Conservation (phyloP, 2,329 filamentous ascomycete species). For the Fusarium scirpi region DNA sequence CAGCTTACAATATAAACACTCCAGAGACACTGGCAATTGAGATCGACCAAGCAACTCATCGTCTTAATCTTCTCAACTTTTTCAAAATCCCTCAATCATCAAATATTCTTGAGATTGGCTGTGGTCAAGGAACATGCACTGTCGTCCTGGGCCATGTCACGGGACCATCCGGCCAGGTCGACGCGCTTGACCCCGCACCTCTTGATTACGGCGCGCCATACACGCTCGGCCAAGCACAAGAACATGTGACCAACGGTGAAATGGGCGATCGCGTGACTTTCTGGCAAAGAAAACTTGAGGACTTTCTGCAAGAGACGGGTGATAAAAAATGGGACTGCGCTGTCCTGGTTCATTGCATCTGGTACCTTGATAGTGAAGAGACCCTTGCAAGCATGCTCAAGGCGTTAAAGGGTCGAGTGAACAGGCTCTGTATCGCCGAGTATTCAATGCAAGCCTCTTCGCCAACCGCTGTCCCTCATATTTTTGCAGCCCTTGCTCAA, state of each 20-base stretch:
- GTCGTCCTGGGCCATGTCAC: constrained; percentile 5
- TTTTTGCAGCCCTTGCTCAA: constrained; percentile 5
- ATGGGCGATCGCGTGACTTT: not conserved
- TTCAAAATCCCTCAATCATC: not conserved
- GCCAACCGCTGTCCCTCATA: constrained; percentile 1
- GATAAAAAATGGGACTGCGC: constrained; percentile 11
- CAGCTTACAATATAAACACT: constrained; percentile 4
- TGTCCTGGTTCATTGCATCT: constrained; percentile 12
- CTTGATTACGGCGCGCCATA: constrained; percentile 21
- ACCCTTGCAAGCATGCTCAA: not conserved
- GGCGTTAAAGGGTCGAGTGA: not conserved
- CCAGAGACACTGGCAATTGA: constrained; percentile 3
- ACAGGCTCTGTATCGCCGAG: constrained; percentile 9
- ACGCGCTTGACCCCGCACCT: constrained; percentile 24
- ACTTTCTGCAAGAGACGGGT: not conserved
- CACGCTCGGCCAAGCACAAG: constrained; percentile 18
- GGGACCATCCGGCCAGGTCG: not conserved
- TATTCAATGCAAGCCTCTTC: constrained; percentile 22
- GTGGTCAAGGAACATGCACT: constrained; percentile 23
- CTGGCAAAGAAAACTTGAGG: not conserved
- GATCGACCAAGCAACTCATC: constrained; percentile 15
- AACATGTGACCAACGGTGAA: not conserved
- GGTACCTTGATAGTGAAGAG: constrained; percentile 8
- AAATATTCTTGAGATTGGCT: not conserved
- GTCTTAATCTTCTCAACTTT: constrained; percentile 3